Conservation (phyloP, 805 yeast genomes). For the Kazachstania viticola region DNA sequence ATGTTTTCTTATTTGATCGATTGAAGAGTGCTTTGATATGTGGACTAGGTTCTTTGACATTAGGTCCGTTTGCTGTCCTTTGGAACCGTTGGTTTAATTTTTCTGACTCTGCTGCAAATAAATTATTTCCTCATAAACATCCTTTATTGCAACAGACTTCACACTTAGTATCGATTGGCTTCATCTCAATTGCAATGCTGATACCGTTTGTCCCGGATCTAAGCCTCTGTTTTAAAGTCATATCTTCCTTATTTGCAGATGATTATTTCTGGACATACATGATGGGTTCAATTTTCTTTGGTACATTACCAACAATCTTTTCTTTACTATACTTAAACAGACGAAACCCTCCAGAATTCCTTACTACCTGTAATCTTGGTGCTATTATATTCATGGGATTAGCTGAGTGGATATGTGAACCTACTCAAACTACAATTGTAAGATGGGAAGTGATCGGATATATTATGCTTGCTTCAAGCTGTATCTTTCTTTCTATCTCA, state of each 20-base stretch:
- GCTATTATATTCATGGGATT: constrained; percentile 19
- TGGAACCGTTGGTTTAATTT: constrained; percentile 22
- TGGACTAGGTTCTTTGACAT: constrained; percentile 23
- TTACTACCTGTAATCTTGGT: constrained; percentile 20
- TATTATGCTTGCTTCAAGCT: constrained; percentile 14
- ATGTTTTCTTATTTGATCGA: constrained; percentile 27
- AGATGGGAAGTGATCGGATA: constrained; percentile 25
- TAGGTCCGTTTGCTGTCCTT: constrained; percentile 24
- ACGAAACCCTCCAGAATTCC: constrained; percentile 15
- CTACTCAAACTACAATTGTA: constrained; percentile 17
- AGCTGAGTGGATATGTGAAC: constrained; percentile 22
- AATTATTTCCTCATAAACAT: too few relatives aligned
- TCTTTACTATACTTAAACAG: constrained; percentile 16
- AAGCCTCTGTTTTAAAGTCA: constrained; percentile 1
- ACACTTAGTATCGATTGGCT: constrained; percentile 15
- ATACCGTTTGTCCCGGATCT: constrained; percentile 15
- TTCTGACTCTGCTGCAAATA: constrained; percentile 16
- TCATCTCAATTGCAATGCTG: constrained; percentile 12
- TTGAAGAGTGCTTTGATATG: constrained; percentile 24
- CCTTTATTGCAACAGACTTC: constrained; percentile 2
- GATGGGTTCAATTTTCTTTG: constrained; percentile 11
- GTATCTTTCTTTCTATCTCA: constrained; percentile 3
- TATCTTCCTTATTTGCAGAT: constrained; percentile 8
- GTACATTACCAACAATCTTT: constrained; percentile 15
- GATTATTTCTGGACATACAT: constrained; percentile 11